Base-by-base conservation (phyloP, 164 flowering plant species). In the Vitis amurensis region DNA sequence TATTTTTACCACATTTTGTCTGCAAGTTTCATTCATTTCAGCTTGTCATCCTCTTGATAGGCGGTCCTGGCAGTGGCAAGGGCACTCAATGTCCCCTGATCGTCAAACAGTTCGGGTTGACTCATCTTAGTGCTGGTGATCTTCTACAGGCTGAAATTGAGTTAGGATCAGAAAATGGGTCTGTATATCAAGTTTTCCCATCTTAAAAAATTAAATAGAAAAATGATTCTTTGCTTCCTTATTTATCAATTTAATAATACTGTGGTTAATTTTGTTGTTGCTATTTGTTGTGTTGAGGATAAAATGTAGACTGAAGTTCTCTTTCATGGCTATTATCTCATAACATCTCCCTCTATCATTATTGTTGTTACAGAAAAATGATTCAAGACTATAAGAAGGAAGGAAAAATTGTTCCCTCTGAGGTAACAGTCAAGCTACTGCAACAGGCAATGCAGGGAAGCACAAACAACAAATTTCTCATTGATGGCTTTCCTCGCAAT, bases 401-500 rank as follows among this genome's bases (percentile, higher is more conserved):
- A 68, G 89, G 85, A 55, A 82, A 79, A 62, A 68, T 86, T 71
- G 87, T 82, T 9, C 87, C 89, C 13, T 79, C 89, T 27, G 86
- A 82, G 63, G 63, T 84, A 12, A 71, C 74, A 14, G 71, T 82
- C n/a, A 78, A 72, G 76, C 85, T 84, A 59, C 76, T 84, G 49
- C 76, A 76, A 47, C 44, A 64, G 64, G 87, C 87, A 55, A 82
- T 86, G 69, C 72, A 67, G 69, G 67, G 73, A 59, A 86, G 71
- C 65, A 68, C 23, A 4, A 84, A 76, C 52, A 74, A 84, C 66
- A 82, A 80, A 60, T 86, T 86, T 65, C 78, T 84, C n/a, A 76
- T 86, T 55, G 89, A 86, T 75, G 89, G 87, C 16, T 87, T 87
- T 60, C 88, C 87, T 47, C 84, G 87, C 7, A 80, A 80, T 75